Conservation (phyloP, 176 grass and related monocot species). For the Avena insularis region DNA sequence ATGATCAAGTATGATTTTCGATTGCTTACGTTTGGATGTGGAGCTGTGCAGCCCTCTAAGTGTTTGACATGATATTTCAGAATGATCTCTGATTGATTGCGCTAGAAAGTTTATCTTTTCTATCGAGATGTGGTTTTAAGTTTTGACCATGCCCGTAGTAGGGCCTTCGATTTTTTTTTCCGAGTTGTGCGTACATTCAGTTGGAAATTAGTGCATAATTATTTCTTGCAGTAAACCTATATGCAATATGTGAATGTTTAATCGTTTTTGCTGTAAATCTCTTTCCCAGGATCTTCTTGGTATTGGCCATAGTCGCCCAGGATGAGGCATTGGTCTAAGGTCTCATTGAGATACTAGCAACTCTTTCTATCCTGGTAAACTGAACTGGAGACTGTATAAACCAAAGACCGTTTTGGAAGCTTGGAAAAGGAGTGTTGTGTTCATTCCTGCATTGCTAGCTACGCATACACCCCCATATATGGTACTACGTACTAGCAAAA, state of each 20-base stretch:
- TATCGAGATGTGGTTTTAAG: too few relatives aligned
- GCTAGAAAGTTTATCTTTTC: too few relatives aligned
- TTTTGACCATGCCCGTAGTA: neutral
- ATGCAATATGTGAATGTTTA: neutral
- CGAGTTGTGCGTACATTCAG: neutral
- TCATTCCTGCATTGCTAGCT: neutral
- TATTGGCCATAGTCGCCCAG: conserved; percentile 64
- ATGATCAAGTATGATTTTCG: too few relatives aligned
- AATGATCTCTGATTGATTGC: neutral
- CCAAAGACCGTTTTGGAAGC: neutral
- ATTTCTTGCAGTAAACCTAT: neutral
- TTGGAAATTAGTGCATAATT: neutral
- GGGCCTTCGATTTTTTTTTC: too few relatives aligned
- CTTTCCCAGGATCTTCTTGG: conserved; percentile 79
- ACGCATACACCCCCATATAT: neutral
- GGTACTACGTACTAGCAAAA: neutral
- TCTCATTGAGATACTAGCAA: conserved; percentile 17
- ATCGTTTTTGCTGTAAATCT: neutral
- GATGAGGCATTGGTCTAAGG: conserved; percentile 43
- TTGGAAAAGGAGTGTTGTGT: neutral
- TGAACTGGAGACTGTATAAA: conserved; percentile 13
- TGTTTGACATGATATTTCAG: neutral
- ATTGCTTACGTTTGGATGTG: too few relatives aligned
- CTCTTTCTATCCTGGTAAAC: conserved; percentile 15
- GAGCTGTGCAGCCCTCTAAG: too few relatives aligned